Evolutionary conservation across 768 basidiomycete species (phyloP), one percentile per base, ranked within the genome.

Genomic region (Naganishia kalamii): DNA sequence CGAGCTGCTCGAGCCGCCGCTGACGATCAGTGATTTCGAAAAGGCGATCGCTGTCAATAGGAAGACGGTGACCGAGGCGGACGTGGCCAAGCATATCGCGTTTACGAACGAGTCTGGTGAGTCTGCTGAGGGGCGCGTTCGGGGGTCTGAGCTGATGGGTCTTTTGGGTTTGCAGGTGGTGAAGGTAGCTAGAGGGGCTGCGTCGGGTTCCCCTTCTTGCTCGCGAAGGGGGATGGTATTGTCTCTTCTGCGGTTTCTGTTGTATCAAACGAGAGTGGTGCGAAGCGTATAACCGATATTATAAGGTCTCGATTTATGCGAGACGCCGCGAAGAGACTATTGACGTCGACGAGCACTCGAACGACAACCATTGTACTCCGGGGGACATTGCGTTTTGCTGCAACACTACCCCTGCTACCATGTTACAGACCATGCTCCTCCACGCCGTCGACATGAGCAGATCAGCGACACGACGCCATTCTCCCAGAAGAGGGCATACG

Each of bases 51-150:
- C 84, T 60, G 86, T 82, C 51, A 88, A 88, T 21, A 83, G 89
- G 69, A 92, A 92, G 32, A 97, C 92, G 0, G 94, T 98, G 23
- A 88, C 87, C 3, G 85, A 86, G 65, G 84, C 86, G 4, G 94
- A 98, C 80, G 92, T 98, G 68, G 85, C 83, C 80, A 79, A 79
- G 70, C 79, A 80, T 65, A 76, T 80, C 29, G 75, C 73, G 21
- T 81, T 81, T 54, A 80, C 80, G 30, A 79, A 79, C 63, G 80
- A 81, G 69, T 73, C 71, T 41, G 80, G 80, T 70, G 68, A 69
- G 71, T 74, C 29, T 19, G 23, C n/a, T 13, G 12, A 1, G 33
- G 8, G 12, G 6, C 23, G 21, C 21, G 4, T 35, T 29, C 29
- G 21, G 29, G 7, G 13, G 15, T 35, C 19, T 50, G 30, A 23